Evolutionary conservation across 495 filamentous ascomycete genomes (phyloP), one percentile per base, ranked within the genome.

Genomic region (Penicillium paradoxum): DNA sequence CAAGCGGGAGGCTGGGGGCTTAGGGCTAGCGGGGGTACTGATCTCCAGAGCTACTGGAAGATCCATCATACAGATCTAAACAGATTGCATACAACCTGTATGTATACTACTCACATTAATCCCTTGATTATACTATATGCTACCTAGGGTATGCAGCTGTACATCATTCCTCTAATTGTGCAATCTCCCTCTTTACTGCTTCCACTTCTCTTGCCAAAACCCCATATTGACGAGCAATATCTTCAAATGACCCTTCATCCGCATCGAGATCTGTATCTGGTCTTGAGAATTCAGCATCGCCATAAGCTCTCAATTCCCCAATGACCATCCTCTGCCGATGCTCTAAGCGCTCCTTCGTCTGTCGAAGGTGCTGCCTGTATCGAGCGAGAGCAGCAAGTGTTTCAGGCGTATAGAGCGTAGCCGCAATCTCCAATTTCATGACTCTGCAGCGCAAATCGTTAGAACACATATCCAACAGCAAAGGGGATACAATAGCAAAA

Each of bases 221-320:
- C 1, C 74, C 67, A 69, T 81, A 86, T n/a, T 79, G 77, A 54
- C 78, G 73, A 8, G 79, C 79, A 69, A 84, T 83, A 69, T 85
- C 81, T 41, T 64, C 66, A 63, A 73, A 72, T 59, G 72, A 76
- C 17, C 45, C 66, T 39, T 27, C 56, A 44, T 41, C 52, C 29
- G 22, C 63, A 56, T 17, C 53, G 50, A 11, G 54, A 50, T 51
- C 42, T 30, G 25, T 21, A 27, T 18, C 40, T 49, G 14, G 29
- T 5, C 33, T 64, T 2, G 18, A 49, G 1, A 29, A 41, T 32
- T 67, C 71, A n/a, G 57, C 63, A 36, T 68, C 75, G 4, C 79
- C 79, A 60, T 84, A 87, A 17, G 69, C 74, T 47, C 67, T 72
- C 41, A 87, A 56, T 45, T 83, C 76, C 18, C 66, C 69, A 63